Evolutionary conservation across 805 yeast genomes (phyloP).

Genomic region (Yarrowia sp.): DNA sequence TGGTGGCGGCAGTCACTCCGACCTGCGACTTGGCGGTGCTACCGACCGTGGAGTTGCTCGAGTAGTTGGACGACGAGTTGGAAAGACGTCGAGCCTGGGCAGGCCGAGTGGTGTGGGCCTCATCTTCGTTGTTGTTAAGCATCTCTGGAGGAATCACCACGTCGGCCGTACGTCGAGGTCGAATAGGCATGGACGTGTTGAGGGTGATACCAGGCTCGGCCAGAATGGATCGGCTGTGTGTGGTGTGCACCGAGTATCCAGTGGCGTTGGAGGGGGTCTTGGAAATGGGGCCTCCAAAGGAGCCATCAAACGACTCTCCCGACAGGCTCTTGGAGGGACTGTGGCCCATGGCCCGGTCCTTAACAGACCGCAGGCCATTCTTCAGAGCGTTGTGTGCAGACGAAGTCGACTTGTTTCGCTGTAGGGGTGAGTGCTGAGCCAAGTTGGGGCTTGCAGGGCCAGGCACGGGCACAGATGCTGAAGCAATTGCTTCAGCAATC

Average conservation of each 20-base stretch:
- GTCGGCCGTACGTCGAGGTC: conserved; percentile 12
- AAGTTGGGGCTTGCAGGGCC: background rate
- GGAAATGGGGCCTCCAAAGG: conserved; percentile 2
- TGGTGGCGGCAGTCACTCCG: conserved; percentile 10
- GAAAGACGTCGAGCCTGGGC: background rate
- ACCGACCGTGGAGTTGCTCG: conserved; percentile 6
- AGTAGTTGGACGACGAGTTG: conserved; percentile 24
- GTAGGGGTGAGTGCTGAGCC: background rate
- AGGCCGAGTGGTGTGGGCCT: background rate
- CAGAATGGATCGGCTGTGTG: conserved; percentile 1
- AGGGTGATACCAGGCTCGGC: background rate
- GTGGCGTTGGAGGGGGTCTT: conserved; percentile 15
- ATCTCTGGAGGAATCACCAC: background rate
- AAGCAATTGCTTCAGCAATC: background rate
- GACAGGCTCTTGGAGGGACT: background rate
- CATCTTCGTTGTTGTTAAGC: background rate
- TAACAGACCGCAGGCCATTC: background rate
- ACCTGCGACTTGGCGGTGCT: conserved; percentile 13
- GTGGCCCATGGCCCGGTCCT: conserved; percentile 3
- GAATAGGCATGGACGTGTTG: conserved; percentile 19
- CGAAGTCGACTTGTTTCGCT: background rate
- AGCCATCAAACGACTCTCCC: background rate
- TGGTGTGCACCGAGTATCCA: background rate
- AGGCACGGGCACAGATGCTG: background rate
- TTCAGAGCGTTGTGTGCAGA: background rate